Base-by-base conservation (phyloP, 352 stramenopile species). In the Pythium aquatile region DNA sequence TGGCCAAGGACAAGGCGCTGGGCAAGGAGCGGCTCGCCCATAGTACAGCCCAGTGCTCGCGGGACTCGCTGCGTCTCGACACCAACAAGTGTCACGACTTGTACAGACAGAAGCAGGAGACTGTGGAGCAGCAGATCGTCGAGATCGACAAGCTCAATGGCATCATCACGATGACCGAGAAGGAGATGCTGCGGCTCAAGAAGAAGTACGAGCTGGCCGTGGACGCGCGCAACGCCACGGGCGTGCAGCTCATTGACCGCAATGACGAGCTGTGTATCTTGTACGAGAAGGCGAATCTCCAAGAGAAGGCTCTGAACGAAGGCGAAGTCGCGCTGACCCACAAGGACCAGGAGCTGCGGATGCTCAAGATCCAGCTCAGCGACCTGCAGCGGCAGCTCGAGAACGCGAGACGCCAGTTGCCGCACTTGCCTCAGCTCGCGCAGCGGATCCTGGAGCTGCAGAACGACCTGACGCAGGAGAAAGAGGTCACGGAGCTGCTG, bases 211-310 rank as follows among this genome's bases (percentile, higher is more conserved):
- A 98, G 59, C 75, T 80, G 6, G 85, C 89, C 0, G 88, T 97
- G 29, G 88, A 97, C 61, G 85, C 82, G 20, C 82, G 91, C 35
- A 97, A 97, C 58, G 75, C 86, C 17, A 93, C 90, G 24, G 91
- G 91, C 28, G 91, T 98, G 29, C 87, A 98, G 71, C 79, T 98
- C 44, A 98, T 98, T 60, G 93, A 98, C 74, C 80, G 94, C 44
- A 98, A 98, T 69, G 93, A 98, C 69, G 94, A 98, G 74, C 78
- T 98, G 8, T 98, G 93, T 59, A 96, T 98, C 63, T 66, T 98
- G 46, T 98, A 98, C 68, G 94, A 98, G 63, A 97, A 98, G 68
- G 66, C 84, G 3, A 97, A 97, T 70, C 61, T 97, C 4, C 88
- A 97, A 58, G 90, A 97, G 59, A 78, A 91, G 29, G 89, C 87